Conservation (phyloP, 2,329 filamentous ascomycete genomes). For the Geosmithia morbida region DNA sequence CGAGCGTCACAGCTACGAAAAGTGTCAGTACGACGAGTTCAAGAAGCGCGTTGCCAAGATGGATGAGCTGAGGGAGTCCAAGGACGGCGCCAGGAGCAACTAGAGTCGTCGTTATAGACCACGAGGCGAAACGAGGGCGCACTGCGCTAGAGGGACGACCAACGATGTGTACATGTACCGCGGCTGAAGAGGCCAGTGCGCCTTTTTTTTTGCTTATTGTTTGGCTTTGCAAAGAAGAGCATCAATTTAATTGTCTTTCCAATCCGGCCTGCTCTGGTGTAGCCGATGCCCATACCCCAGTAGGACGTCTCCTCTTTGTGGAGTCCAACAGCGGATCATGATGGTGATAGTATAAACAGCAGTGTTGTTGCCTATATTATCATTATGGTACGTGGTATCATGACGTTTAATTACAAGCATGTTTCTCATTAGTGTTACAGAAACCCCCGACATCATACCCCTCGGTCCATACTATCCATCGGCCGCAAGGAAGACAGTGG, state of each 20-base stretch:
- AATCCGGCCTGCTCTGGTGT: background rate
- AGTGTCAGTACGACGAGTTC: constrained; percentile 98
- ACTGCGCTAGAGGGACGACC: background rate
- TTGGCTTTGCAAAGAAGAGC: background rate
- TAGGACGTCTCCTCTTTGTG: background rate
- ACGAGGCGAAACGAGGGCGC: background rate
- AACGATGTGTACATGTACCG: background rate
- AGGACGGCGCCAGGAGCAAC: constrained; percentile 76
- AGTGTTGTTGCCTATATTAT: background rate
- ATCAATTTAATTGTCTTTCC: background rate
- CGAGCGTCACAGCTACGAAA: constrained; percentile 96
- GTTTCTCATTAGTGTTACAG: background rate
- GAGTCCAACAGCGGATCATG: background rate
- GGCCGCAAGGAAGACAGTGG: background rate
- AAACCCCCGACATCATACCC: background rate
- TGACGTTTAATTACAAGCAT: background rate
- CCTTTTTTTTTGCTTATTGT: background rate
- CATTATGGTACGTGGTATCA: no score
- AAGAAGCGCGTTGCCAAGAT: constrained; percentile 98
- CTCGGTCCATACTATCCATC: background rate
- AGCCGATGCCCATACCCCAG: no score
- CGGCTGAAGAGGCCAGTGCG: background rate
- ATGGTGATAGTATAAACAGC: background rate
- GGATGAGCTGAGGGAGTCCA: constrained; percentile 82
- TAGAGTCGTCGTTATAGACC: constrained; percentile 22